These are phyloP conservation scores for Penicillium arizonense DNA, from an alignment of 495 filamentous ascomycete species.

Conservation along the genomic window DNA sequence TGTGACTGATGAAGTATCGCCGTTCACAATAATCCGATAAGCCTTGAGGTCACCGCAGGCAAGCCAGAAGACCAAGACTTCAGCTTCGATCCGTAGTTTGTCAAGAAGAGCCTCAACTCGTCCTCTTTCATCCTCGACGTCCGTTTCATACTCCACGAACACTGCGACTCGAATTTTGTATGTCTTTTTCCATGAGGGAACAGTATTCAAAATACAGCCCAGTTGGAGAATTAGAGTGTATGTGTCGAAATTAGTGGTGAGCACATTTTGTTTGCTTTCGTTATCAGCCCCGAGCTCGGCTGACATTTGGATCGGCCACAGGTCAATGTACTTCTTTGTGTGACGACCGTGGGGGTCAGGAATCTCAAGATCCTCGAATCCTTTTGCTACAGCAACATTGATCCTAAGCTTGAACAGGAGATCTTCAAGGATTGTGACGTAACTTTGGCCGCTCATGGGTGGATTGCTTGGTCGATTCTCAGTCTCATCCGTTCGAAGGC, in stretches of 20 bases:
- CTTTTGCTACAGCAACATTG: constrained; percentile 83
- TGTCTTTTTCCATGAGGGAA: constrained; percentile 76
- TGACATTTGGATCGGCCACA: constrained; percentile 86
- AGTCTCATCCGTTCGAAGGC: constrained; percentile 6
- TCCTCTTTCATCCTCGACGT: constrained; percentile 74
- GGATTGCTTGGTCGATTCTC: constrained; percentile 56
- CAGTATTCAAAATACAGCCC: constrained; percentile 80
- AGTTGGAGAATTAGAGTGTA: constrained; percentile 87
- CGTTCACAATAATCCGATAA: constrained; percentile 80
- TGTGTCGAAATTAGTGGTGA: constrained; percentile 90
- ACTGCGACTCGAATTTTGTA: constrained; percentile 75
- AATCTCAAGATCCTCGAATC: constrained; percentile 74
- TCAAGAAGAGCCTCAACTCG: constrained; percentile 74
- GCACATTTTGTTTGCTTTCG: constrained; percentile 59
- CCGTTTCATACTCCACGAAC: constrained; percentile 86
- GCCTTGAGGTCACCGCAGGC: constrained; percentile 68
- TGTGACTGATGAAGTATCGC: constrained; percentile 38
- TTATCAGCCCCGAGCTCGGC: constrained; percentile 69
- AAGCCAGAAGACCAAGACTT: constrained; percentile 79
- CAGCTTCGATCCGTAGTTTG: constrained; percentile 77
- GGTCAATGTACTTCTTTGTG: constrained; percentile 77
- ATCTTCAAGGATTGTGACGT: constrained; percentile 84
- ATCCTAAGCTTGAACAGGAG: constrained; percentile 73
- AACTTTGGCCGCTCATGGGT: constrained; percentile 63
- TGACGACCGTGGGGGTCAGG: constrained; percentile 55